Conservation (phyloP, 129 eudicot genomes). For the Tagetes erecta region DNA sequence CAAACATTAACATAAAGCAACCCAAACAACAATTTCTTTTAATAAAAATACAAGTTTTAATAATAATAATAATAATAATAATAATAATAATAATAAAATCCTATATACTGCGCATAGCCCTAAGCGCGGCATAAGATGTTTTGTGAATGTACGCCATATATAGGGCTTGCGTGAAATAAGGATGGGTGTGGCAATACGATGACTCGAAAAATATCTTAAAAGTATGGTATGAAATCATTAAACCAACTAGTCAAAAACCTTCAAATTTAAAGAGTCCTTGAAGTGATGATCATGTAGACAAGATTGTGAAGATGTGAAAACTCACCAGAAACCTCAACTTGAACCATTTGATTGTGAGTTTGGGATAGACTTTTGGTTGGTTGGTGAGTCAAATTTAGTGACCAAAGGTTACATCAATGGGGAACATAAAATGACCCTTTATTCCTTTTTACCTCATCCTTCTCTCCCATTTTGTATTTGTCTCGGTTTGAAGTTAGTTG, state of each 20-base stretch:
- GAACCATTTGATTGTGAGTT: conserved; percentile 3
- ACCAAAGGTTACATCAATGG: conserved; percentile 36
- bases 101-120: no score
- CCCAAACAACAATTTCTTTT: no score
- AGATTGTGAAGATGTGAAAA: conserved; percentile 9
- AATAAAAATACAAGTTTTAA: no score
- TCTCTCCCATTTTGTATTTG: conserved; percentile 26
- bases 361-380: neutral
- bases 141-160: no score
- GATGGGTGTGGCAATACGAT: no score
- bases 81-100: no score
- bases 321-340: neutral
- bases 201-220: no score
- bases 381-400: conserved; percentile 30
- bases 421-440: conserved; percentile 38
- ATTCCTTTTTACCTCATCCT: conserved; percentile 26
- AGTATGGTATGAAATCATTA: no score
- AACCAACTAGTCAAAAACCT: neutral
- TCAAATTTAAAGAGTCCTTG: neutral
- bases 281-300: neutral
- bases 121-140: no score
- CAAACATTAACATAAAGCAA: no score
- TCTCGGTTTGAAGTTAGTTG: conserved; percentile 31
- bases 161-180: no score
- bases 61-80: no score